A percentile compares a stretch with the other conserved stretches of the same genome.
Evolutionary conservation across 1,284 basidiomycete species (phyloP).

Genomic region (Cutaneotrichosporon cutaneum): DNA sequence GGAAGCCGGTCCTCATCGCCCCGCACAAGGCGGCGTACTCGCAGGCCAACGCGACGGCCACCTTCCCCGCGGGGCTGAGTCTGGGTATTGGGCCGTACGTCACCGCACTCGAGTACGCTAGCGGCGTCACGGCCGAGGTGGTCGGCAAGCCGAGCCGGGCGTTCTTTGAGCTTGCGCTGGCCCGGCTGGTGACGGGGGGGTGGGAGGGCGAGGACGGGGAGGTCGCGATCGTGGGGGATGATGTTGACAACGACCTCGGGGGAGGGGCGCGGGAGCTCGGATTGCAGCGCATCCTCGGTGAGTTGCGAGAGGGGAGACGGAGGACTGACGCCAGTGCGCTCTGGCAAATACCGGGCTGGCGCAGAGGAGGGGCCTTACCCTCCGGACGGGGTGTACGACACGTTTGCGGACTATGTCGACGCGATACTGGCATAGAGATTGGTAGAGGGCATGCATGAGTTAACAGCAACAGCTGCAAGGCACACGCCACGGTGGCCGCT

Average conservation of each 20-base stretch:
- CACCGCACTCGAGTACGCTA: constrained; percentile 61
- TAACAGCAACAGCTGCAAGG: too few species aligned
- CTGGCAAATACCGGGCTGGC: constrained; percentile 43
- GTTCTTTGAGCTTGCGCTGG: constrained; percentile 64
- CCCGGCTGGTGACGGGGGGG: constrained; percentile 48
- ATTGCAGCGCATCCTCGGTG: constrained; percentile 65
- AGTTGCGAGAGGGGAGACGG: constrained; percentile 18
- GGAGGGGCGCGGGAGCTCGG: constrained; percentile 63
- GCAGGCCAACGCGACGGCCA: constrained; percentile 56
- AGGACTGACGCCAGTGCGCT: constrained; percentile 29
- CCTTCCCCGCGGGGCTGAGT: constrained; percentile 58
- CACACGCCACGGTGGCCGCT: too few species aligned
- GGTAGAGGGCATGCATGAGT: background rate
- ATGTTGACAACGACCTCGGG: constrained; percentile 65
- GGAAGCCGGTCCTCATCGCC: constrained; percentile 54
- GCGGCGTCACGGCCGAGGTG: constrained; percentile 57
- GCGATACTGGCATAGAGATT: constrained; percentile 39
- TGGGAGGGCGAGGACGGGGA: constrained; percentile 22
- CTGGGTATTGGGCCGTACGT: constrained; percentile 71
- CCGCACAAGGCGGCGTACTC: constrained; percentile 59
- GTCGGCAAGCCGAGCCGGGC: constrained; percentile 65
- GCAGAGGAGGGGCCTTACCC: constrained; percentile 39
- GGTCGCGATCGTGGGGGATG: constrained; percentile 67
- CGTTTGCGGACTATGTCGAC: constrained; percentile 61
- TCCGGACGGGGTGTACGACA: constrained; percentile 60